Base-by-base conservation (phyloP, 169 alveolate species). In the Eimeria maxima region DNA sequence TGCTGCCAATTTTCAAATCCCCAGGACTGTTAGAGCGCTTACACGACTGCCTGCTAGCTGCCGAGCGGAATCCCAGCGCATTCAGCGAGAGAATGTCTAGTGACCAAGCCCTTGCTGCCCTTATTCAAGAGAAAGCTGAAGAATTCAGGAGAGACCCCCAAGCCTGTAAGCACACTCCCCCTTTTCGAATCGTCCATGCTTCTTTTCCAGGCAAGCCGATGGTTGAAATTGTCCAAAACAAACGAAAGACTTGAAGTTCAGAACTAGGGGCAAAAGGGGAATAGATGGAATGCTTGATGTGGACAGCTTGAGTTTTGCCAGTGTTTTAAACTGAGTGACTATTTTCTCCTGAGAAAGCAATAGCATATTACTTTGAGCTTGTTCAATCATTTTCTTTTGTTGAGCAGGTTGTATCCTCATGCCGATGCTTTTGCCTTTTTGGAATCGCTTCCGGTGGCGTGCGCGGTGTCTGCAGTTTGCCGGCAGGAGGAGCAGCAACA, bases 401-500 rank as follows among this genome's bases (percentile, higher is more conserved):
- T 0, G 11, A 7, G 18, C 33, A 65, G n/a, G 27, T 60, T 60
- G 69, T 5, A 60, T 60, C 60, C 60, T 18, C 20, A 13, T 60
- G 38, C 38, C 11, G 20, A 3, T 60, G 69, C 2, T 0, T 60
- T 11, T 60, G n/a, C 18, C 18, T 53, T 11, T 53, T 53, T 53
- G 11, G 11, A 8, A 53, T 53, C 11, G 11, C 63, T 53, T 11
- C 11, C 11, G 22, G 6, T 53, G 63, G 63, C 11, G 63, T 67
- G 0, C 2, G 84, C 2, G 20, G 7, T 44, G 84, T 38, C 0
- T 27, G 53, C 91, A 83, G 91, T 83, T 27, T 4, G 2, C 42
- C 91, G 74, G 29, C 91, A 83, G 24, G 96, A 93, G 45, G 80
- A 78, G 71, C 87, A 80, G 24, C 45, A 42, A 60, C 7, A 63